phyloP scores from a whole-genome alignment of 2,329 filamentous ascomycete species.

The Apiospora marii region DNA sequence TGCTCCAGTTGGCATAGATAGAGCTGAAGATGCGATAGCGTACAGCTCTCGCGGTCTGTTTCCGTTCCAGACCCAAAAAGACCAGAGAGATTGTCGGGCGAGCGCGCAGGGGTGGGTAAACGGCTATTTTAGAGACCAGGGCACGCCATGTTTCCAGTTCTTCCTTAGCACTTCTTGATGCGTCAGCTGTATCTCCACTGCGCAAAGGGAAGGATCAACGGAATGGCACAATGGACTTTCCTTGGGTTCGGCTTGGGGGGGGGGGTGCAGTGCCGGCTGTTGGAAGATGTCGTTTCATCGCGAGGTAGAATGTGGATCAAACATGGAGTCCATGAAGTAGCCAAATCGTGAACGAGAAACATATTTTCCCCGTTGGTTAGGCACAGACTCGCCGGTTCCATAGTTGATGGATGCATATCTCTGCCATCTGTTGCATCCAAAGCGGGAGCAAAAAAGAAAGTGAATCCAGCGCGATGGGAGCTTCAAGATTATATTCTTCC shows the following conservation, averaged over 20 bases:
- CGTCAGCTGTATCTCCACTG: background rate
- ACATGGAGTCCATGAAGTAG: background rate
- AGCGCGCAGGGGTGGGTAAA: constrained; percentile 4
- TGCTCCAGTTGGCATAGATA: background rate
- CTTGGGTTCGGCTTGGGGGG: too few relatives aligned
- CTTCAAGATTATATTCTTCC: background rate
- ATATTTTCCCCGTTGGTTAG: background rate
- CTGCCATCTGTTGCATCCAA: background rate
- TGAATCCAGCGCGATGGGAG: background rate
- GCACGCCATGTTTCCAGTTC: background rate
- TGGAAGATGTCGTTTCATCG: constrained; percentile 11
- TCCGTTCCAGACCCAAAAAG: constrained; percentile 10
- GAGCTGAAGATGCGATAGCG: background rate
- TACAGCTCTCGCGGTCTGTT: background rate
- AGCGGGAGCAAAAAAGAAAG: background rate
- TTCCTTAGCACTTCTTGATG: background rate
- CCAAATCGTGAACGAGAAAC: background rate
- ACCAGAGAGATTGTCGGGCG: background rate
- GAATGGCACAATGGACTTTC: background rate
- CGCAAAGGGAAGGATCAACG: background rate
- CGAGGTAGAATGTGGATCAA: constrained; percentile 3
- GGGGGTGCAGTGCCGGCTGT: background rate
- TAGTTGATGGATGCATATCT: background rate
- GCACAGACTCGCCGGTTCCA: background rate
- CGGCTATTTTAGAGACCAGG: background rate